These are phyloP conservation scores for Paramecium sexaurelia DNA, from an alignment of 73 alveolate genomes.

Conservation along the genomic window DNA sequence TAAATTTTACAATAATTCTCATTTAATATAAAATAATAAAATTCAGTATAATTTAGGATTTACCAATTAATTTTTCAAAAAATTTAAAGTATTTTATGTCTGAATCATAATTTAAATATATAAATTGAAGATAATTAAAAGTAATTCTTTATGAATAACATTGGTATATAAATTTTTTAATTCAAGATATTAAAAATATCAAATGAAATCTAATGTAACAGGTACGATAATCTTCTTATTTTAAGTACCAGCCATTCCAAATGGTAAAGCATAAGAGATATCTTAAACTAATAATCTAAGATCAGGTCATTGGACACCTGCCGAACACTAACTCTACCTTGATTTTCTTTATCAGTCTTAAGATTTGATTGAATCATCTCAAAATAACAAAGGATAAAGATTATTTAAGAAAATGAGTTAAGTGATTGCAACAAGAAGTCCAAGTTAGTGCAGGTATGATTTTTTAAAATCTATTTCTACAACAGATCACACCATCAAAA, in stretches of 20 bases:
- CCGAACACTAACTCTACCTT: conserved; percentile 36
- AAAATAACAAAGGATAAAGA: conserved; percentile 40
- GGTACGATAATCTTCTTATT: neutral
- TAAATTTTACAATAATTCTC: neutral
- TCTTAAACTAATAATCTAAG: neutral
- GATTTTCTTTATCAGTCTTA: conserved; percentile 10
- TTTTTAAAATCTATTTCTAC: neutral
- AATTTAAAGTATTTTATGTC: neutral
- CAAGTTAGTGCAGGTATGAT: conserved; percentile 42
- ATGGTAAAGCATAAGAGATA: neutral
- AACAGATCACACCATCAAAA: conserved; percentile 39
- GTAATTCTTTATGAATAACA: neutral
- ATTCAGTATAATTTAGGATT: neutral
- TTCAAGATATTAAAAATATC: conserved; percentile 20
- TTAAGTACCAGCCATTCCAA: neutral
- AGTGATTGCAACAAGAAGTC: conserved; percentile 21
- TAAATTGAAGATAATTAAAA: neutral
- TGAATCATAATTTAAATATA: neutral
- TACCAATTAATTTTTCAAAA: neutral
- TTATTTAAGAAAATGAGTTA: conserved; percentile 49
- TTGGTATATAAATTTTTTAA: conserved; percentile 7
- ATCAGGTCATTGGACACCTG: conserved; percentile 45
- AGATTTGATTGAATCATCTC: neutral
- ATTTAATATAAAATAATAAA: neutral
- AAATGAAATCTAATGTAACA: conserved; percentile 13